Evolutionary conservation across 1,284 basidiomycete species (phyloP).

Genomic region (Austropuccinia psidii): DNA sequence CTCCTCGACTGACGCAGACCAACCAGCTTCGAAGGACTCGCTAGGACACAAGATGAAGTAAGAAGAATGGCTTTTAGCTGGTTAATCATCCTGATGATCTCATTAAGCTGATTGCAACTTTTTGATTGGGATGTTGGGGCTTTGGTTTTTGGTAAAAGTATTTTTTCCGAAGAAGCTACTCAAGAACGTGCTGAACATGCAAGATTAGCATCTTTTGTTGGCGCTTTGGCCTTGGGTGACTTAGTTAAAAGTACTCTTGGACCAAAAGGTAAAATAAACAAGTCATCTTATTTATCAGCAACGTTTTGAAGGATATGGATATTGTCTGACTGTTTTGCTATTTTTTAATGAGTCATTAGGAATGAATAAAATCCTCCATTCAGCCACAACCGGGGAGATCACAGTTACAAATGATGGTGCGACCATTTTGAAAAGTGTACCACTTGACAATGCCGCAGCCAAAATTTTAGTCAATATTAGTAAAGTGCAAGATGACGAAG

Average conservation of each 20-base stretch:
- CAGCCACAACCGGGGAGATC: conserved; percentile 79
- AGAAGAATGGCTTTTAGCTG: too few species aligned
- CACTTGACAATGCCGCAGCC: conserved; percentile 95
- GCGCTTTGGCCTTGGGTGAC: conserved; percentile 90
- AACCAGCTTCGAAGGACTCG: too few species aligned
- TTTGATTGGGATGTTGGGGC: too few species aligned
- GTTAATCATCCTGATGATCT: too few species aligned
- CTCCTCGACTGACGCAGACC: too few species aligned
- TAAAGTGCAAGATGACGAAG: conserved; percentile 99
- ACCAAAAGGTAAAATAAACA: conserved; percentile 81
- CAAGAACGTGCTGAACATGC: conserved; percentile 97
- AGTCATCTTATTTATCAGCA: neutral
- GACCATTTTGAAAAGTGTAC: conserved; percentile 93
- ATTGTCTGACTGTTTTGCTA: neutral
- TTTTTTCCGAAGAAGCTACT: conserved; percentile 59
- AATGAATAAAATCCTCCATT: conserved; percentile 94
- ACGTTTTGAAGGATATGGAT: neutral
- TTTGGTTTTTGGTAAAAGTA: too few species aligned
- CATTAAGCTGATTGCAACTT: too few species aligned
- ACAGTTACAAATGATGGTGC: conserved; percentile 98
- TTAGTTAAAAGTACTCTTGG: conserved; percentile 97
- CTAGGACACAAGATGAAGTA: too few species aligned
- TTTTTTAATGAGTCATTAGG: conserved; percentile 5
- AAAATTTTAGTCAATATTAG: conserved; percentile 99
- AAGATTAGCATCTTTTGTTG: conserved; percentile 94